A percentile compares a stretch with the other conserved stretches of the same genome.
Conservation (phyloP, 129 eudicot genomes). For the Rutidosis leptorrhynchoides region DNA sequence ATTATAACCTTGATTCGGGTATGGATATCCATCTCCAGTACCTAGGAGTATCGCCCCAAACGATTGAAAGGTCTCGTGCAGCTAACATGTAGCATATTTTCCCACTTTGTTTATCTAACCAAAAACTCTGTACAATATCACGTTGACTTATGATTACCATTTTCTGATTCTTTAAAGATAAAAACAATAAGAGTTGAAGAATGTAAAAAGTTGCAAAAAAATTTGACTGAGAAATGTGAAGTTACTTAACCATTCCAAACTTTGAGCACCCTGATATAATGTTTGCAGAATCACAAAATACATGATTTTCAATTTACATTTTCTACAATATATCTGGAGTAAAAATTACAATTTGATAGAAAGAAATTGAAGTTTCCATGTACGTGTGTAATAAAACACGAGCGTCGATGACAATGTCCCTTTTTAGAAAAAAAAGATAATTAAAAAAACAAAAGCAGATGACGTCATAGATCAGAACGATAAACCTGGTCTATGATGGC, state of each 20-base stretch:
- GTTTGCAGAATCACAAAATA: no score
- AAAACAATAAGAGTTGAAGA: no score
- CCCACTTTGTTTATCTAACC: conserved; percentile 64
- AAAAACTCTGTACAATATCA: conserved; percentile 39
- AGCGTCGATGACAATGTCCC: not conserved
- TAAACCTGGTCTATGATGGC: not conserved
- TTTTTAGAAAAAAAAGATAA: not conserved
- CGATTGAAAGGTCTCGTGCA: conserved; percentile 58
- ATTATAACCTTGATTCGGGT: conserved; percentile 78
- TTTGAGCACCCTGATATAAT: no score
- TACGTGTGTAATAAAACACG: not conserved
- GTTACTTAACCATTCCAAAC: no score
- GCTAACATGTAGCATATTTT: conserved; percentile 68
- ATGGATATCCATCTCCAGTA: conserved; percentile 60
- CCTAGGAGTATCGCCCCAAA: conserved; percentile 67
- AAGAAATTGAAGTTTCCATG: no score
- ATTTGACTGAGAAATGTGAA: no score
- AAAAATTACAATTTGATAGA: no score
- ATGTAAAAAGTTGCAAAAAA: no score
- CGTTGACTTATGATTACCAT: not conserved
- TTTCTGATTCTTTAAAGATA: no score
- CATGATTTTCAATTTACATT: no score
- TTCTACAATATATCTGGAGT: no score
- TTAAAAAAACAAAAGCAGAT: not conserved
- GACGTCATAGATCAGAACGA: not conserved